Evolutionary conservation across 148 eudicot species (phyloP).

Genomic region (Rhododendron simsii): DNA sequence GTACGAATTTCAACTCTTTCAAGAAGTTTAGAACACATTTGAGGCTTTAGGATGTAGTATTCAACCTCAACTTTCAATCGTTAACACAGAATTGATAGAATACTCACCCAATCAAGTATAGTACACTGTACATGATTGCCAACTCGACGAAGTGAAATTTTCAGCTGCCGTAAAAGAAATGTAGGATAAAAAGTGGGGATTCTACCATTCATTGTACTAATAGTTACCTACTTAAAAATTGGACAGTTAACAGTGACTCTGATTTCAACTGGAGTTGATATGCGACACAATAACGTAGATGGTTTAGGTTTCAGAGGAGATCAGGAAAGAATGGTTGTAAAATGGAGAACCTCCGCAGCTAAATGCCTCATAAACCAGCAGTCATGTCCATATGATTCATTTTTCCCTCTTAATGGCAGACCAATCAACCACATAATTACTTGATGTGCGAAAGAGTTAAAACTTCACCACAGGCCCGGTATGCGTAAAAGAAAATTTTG

Average conservation of each 20-base stretch:
- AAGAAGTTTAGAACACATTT: background rate
- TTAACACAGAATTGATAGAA: background rate
- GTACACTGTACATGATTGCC: background rate
- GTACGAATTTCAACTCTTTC: background rate
- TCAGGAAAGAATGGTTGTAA: background rate
- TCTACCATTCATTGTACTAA: background rate
- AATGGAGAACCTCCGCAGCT: background rate
- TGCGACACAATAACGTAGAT: background rate
- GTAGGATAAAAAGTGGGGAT: background rate
- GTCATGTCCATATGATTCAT: background rate
- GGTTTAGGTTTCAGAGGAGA: background rate
- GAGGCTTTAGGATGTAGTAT: background rate
- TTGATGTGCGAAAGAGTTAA: background rate
- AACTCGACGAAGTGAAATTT: background rate
- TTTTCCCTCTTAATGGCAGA: background rate
- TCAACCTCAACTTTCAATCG: background rate
- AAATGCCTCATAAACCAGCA: background rate
- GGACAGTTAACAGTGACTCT: background rate
- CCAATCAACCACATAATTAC: constrained; percentile 2
- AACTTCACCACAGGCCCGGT: background rate
- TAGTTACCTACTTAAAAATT: background rate
- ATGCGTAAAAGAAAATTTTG: background rate
- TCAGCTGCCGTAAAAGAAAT: background rate
- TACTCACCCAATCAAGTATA: background rate
- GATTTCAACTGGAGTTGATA: background rate